These are phyloP conservation scores for Xerocomus minutiporus DNA, from an alignment of 1,284 basidiomycete species.

Conservation along the genomic window DNA sequence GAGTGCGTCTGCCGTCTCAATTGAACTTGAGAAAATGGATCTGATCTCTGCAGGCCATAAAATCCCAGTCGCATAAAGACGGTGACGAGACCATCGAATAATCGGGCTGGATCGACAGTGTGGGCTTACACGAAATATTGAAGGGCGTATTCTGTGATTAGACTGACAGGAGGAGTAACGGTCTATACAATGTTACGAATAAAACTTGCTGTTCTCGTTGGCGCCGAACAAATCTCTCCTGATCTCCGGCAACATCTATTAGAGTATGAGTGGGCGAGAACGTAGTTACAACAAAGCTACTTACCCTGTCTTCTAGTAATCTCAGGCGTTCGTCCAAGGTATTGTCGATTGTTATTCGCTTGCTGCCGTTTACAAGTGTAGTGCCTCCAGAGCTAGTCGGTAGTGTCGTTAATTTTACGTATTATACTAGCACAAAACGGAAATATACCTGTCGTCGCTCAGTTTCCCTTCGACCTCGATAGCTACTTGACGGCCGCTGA, in stretches of 20 bases:
- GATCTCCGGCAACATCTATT: slow-evolving; percentile 89
- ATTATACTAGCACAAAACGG: background rate
- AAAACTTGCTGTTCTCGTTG: slow-evolving; percentile 86
- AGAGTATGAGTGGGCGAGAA: slow-evolving; percentile 2
- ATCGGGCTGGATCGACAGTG: too few relatives aligned
- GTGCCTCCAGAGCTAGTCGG: slow-evolving; percentile 76
- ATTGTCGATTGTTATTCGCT: slow-evolving; percentile 86
- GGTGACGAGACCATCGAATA: too few relatives aligned
- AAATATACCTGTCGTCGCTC: slow-evolving; percentile 64
- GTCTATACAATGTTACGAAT: slow-evolving; percentile 40
- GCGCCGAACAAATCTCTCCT: slow-evolving; percentile 79
- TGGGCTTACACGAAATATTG: too few relatives aligned
- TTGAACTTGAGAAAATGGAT: too few relatives aligned
- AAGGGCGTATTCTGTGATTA: too few relatives aligned
- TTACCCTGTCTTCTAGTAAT: slow-evolving; percentile 82
- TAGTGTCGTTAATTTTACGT: background rate
- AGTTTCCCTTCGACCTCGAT: slow-evolving; percentile 66
- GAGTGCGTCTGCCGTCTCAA: too few relatives aligned
- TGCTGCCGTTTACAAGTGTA: slow-evolving; percentile 65
- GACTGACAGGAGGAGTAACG: too few relatives aligned
- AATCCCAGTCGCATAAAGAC: too few relatives aligned
- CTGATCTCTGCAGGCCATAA: too few relatives aligned
- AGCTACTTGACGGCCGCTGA: slow-evolving; percentile 68
- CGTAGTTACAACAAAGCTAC: slow-evolving; percentile 21
- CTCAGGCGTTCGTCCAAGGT: slow-evolving; percentile 85